These are phyloP conservation scores for Coleophoma cylindrospora DNA, from an alignment of 2,329 filamentous ascomycete species.

Conservation along the genomic window DNA sequence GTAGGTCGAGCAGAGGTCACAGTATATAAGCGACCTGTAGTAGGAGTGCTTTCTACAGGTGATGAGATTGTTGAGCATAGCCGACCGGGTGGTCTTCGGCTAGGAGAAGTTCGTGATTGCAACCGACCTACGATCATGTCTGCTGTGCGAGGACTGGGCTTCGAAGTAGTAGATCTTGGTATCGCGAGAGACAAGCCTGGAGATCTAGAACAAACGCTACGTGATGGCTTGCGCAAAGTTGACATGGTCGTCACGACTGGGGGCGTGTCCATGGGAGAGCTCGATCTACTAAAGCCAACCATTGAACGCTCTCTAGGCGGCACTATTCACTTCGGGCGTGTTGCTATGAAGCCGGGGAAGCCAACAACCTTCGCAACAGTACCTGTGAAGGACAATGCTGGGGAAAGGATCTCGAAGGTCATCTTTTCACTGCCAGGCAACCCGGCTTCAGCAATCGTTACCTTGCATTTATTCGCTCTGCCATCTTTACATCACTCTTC, in stretches of 20 bases:
- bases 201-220: constrained; percentile 71
- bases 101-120: constrained; percentile 89
- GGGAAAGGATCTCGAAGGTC: constrained; percentile 57
- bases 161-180: constrained; percentile 76
- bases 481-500: constrained; percentile 75
- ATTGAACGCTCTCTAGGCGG: constrained; percentile 87
- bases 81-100: constrained; percentile 52
- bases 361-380: constrained; percentile 95
- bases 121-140: constrained; percentile 86
- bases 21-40: constrained; percentile 69
- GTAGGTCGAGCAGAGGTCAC: constrained; percentile 69
- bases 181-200: constrained; percentile 74
- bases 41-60: constrained; percentile 89
- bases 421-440: constrained; percentile 94
- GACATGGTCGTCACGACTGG: constrained; percentile 90
- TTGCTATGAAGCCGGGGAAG: constrained; percentile 97
- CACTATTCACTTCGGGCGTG: constrained; percentile 92
- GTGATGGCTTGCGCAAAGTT: constrained; percentile 65
- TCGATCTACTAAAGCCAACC: constrained; percentile 93
- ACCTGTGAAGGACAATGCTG: constrained; percentile 55
- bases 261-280: constrained; percentile 95
- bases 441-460: constrained; percentile 87
- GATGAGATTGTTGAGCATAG: constrained; percentile 85
- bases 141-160: constrained; percentile 69
- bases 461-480: constrained; percentile 89